phyloP scores from a whole-genome alignment of 805 yeast genomes.

The Lachancea nothofagi region DNA sequence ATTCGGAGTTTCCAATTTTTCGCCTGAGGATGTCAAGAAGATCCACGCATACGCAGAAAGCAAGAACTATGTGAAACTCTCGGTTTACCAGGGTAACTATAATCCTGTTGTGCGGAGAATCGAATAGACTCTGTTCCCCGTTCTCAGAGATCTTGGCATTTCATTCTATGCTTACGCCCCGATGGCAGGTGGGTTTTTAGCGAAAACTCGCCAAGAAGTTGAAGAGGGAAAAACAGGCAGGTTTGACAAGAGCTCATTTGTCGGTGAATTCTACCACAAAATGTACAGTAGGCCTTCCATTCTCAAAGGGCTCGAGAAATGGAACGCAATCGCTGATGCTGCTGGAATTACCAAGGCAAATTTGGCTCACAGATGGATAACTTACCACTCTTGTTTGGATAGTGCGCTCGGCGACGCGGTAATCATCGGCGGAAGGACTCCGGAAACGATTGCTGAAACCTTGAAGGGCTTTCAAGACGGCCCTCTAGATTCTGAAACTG shows the following conservation, averaged over 20 bases:
- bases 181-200: constrained; percentile 24
- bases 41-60: constrained; percentile 17
- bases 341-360: constrained; percentile 14
- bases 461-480: no score
- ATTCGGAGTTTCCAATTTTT: constrained; percentile 24
- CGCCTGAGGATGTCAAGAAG: constrained; percentile 19
- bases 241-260: constrained; percentile 10
- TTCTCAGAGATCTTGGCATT: constrained; percentile 16
- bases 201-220: constrained; percentile 13
- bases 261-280: constrained; percentile 16
- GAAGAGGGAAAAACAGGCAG: constrained; percentile 16
- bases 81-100: constrained; percentile 29
- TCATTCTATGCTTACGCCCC: constrained; percentile 27
- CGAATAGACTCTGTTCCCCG: constrained; percentile 23
- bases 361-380: constrained; percentile 24
- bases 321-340: constrained; percentile 17
- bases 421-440: no score
- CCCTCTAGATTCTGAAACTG: no score
- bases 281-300: constrained; percentile 18
- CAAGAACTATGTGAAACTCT: constrained; percentile 22
- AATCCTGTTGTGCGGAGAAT: constrained; percentile 22
- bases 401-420: constrained; percentile 18
- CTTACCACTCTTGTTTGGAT: constrained; percentile 16
- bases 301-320: constrained; percentile 16
- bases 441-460: no score